Base-by-base conservation (phyloP, 2,329 filamentous ascomycete species). In the Aureobasidium sp. region DNA sequence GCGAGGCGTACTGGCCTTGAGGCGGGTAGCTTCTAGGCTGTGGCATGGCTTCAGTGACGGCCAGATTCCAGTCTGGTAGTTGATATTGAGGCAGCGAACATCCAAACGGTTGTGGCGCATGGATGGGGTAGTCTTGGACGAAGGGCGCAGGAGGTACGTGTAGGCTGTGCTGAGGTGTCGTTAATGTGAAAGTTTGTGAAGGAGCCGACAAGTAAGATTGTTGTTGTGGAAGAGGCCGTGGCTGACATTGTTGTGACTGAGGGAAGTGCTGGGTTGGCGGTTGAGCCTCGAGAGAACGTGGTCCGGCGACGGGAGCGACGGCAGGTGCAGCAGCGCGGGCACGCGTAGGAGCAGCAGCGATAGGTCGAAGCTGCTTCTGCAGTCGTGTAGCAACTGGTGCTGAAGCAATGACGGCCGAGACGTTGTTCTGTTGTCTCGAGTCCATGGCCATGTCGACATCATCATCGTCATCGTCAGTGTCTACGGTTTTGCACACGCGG, bases 321-420 rank as follows among this genome's bases (percentile, higher is more conserved):
- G 55, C 16, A 57, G 41, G 13, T 8, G 32, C 54, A 47, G 30
- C 7, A 11, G 27, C 42, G n/a, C 42, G 11, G 5, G 34, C 55
- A 21, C 36, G 44, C 32, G 57, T 45, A 15, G 57, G 39, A 10
- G 57, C 34, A 29, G 57, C 50, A 48, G 37, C 36, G 32, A 53
- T 32, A 27, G 54, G n/a, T 13, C 27, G 50, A 3, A 63, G 59
- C 25, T 58, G 50, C 11, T 57, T 68, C 30, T 64, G 68, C 67
- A 15, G 66, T 25, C 59, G 41, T 6, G 42, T 3, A 37, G 41
- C 5, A 16, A 13, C 8, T 6, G n/a, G 21, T 15, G 16, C 29
- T 16, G 52, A 10, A 30, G 42, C 25, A 25, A 45, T n/a, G 15
- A 45, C 15, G 0, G 34, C 27, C 10, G 57, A 59, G 7, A n/a